phyloP scores from a whole-genome alignment of 768 basidiomycete genomes.

The Gloeophyllum trabeum region DNA sequence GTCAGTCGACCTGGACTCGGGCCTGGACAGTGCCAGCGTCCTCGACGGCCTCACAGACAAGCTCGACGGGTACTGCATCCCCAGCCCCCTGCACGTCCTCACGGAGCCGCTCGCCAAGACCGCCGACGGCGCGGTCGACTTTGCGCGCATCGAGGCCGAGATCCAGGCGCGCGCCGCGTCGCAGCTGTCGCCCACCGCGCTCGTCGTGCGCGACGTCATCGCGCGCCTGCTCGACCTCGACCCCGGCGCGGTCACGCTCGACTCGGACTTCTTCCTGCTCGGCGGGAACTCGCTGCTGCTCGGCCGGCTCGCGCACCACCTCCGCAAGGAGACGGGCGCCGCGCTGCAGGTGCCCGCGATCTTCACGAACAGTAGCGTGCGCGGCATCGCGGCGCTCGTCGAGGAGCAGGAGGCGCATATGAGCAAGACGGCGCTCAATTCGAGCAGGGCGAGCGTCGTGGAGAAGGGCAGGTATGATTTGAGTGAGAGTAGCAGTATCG shows the following conservation, averaged over 20 bases:
- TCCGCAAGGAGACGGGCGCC: conserved; percentile 27
- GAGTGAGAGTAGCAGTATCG: not conserved
- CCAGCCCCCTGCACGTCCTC: conserved; percentile 23
- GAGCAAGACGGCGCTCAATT: conserved; percentile 2
- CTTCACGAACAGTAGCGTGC: conserved; percentile 29
- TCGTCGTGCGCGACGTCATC: conserved; percentile 25
- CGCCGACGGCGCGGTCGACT: conserved; percentile 18
- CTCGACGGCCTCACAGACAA: conserved; percentile 11
- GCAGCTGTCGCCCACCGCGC: conserved; percentile 19
- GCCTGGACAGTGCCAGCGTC: conserved; percentile 12
- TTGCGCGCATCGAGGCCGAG: conserved; percentile 18
- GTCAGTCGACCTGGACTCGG: conserved; percentile 12
- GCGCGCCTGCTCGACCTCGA: conserved; percentile 22
- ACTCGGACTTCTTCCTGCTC: conserved; percentile 32
- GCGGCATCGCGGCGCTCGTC: conserved; percentile 27
- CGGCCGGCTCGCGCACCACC: conserved; percentile 30
- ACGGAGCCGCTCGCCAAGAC: conserved; percentile 11
- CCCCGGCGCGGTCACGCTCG: conserved; percentile 15
- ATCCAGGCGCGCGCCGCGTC: conserved; percentile 12
- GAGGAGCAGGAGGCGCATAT: conserved; percentile 15
- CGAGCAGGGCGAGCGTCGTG: conserved; percentile 1
- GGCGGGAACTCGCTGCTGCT: conserved; percentile 35
- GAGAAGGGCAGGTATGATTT: conserved; percentile 1
- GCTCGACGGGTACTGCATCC: conserved; percentile 29
- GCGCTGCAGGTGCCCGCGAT: conserved; percentile 25